phyloP scores from a whole-genome alignment of 192 early-diverging fungal genomes.

The Pecoramyces ruminantium region DNA sequence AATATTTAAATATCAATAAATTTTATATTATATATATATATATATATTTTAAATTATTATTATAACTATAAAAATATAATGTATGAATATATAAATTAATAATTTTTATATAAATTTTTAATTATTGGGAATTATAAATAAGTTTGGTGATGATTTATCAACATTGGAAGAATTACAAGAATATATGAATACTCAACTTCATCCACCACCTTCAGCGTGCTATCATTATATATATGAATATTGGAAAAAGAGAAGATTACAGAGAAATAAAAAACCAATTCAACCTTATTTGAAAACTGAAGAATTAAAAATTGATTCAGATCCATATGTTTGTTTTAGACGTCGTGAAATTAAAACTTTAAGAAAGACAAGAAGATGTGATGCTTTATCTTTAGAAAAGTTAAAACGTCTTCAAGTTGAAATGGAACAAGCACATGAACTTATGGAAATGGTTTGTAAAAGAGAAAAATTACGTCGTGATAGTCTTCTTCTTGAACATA shows the following conservation, averaged over 20 bases:
- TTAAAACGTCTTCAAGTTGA: conserved; percentile 63
- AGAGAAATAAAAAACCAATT: conserved; percentile 24
- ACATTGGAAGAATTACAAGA: conserved; percentile 7
- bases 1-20: no score
- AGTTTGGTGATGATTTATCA: conserved; percentile 12
- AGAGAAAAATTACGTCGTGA: conserved; percentile 66
- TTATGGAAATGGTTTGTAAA: conserved; percentile 63
- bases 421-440: conserved; percentile 50
- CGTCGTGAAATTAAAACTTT: conserved; percentile 70
- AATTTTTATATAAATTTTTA: no score
- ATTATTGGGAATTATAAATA: not conserved
- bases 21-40: no score
- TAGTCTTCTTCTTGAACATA: conserved; percentile 52
- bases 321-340: conserved; percentile 95
- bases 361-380: conserved; percentile 72
- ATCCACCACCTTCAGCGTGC: conserved; percentile 6
- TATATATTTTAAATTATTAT: no score
- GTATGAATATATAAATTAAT: no score
- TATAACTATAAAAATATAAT: no score
- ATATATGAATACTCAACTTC: conserved; percentile 3
- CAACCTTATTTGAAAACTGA: conserved; percentile 33
- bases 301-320: conserved; percentile 42
- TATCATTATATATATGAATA: conserved; percentile 20
- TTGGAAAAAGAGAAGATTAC: conserved; percentile 31
- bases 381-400: conserved; percentile 72